Conservation (phyloP, 441 rosid species). For the Cnidoscolus chayamansa region DNA sequence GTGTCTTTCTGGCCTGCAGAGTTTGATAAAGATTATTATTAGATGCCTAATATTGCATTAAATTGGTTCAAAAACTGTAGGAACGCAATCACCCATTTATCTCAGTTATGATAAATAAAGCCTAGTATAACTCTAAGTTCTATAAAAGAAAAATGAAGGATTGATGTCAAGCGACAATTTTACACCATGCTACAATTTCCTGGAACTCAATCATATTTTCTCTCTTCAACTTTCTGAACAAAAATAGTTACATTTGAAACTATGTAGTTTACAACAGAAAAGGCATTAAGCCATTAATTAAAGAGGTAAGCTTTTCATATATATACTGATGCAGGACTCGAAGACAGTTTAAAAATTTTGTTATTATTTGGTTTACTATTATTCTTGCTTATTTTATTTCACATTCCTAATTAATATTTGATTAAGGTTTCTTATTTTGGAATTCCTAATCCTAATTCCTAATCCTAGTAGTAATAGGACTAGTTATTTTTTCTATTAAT, state of each 20-base stretch:
- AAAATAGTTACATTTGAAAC: background rate
- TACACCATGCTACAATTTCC: background rate
- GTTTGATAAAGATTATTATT: conserved; percentile 24
- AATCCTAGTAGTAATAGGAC: too few species aligned
- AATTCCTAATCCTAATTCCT: too few species aligned
- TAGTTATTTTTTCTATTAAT: too few species aligned
- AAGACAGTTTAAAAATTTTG: too few species aligned
- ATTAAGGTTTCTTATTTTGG: too few species aligned
- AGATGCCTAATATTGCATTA: conserved; percentile 17
- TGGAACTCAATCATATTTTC: background rate
- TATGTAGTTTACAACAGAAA: background rate
- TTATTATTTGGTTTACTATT: too few species aligned
- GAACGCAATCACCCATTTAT: conserved; percentile 1
- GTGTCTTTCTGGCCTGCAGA: conserved; percentile 78
- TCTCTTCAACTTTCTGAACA: background rate
- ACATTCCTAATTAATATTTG: too few species aligned
- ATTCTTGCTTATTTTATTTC: too few species aligned
- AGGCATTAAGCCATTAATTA: background rate
- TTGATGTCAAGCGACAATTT: background rate
- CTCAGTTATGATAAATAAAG: background rate
- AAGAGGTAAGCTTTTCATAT: background rate
- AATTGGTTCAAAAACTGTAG: background rate
- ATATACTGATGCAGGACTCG: too few species aligned
- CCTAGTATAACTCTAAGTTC: background rate
- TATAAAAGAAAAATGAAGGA: background rate